Evolutionary conservation across 2,329 filamentous ascomycete genomes (phyloP).

Genomic region (Proliferodiscus dingleyae): DNA sequence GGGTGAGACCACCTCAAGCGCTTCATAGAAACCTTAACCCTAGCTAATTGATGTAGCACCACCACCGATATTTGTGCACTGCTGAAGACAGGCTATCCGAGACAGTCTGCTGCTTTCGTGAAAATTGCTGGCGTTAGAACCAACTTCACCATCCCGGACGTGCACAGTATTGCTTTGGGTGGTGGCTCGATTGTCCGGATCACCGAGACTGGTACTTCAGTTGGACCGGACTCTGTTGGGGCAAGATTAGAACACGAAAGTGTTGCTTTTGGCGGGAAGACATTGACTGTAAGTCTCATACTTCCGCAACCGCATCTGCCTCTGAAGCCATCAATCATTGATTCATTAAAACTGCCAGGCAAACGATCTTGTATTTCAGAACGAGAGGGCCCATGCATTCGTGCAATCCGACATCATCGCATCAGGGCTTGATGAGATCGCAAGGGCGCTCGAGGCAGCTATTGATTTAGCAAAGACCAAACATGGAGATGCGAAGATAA

Average conservation of each 20-base stretch:
- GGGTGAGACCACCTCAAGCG: constrained; percentile 27
- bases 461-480: constrained; percentile 55
- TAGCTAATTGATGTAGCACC: constrained; percentile 38
- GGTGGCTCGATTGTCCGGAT: constrained; percentile 44
- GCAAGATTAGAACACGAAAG: constrained; percentile 44
- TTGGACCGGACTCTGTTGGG: constrained; percentile 55
- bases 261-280: constrained; percentile 48
- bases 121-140: constrained; percentile 55
- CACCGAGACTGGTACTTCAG: constrained; percentile 42
- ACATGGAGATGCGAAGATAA: constrained; percentile 44
- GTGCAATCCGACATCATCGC: constrained; percentile 14
- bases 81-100: constrained; percentile 53
- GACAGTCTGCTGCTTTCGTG: constrained; percentile 54
- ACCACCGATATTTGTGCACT: constrained; percentile 56
- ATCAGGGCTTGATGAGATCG: constrained; percentile 21
- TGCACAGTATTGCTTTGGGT: constrained; percentile 52
- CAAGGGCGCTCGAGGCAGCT: constrained; percentile 44
- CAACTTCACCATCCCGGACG: constrained; percentile 53
- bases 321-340: no score
- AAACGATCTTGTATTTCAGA: constrained; percentile 21
- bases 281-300: constrained; percentile 47
- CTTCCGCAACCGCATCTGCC: no score
- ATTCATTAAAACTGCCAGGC: constrained; percentile 33
- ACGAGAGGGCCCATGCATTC: constrained; percentile 2
- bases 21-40: constrained; percentile 1